Conservation (phyloP, 2,329 filamentous ascomycete genomes). For the Fusarium concolor region DNA sequence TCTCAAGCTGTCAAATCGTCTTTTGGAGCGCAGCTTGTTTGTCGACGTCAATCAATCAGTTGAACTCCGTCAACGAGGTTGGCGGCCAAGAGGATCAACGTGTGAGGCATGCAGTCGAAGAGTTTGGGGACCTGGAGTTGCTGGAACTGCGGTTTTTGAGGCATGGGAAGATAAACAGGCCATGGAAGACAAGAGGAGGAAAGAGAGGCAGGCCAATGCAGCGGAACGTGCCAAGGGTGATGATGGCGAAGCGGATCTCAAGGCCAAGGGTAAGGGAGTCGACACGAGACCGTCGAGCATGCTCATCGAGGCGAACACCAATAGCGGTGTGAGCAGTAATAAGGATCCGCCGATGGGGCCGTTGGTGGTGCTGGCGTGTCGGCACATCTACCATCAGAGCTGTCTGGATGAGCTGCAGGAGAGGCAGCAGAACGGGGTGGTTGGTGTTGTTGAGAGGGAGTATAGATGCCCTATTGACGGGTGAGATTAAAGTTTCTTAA, state of each 20-base stretch:
- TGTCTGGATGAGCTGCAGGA: conserved; percentile 75
- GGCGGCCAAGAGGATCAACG: conserved; percentile 86
- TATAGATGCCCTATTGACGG: conserved; percentile 70
- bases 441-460: conserved; percentile 60
- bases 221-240: conserved; percentile 55
- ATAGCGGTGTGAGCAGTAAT: conserved; percentile 15
- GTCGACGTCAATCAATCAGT: conserved; percentile 81
- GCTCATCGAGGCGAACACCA: conserved; percentile 49
- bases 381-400: conserved; percentile 76
- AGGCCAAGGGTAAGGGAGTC: conserved; percentile 59
- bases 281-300: conserved; percentile 57
- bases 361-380: conserved; percentile 75
- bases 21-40: conserved; percentile 91
- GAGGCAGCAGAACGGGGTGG: conserved; percentile 61
- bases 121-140: conserved; percentile 88
- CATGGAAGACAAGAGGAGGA: conserved; percentile 59
- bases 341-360: conserved; percentile 68
- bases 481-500: conserved; percentile 44
- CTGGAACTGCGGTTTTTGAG: conserved; percentile 78
- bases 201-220: conserved; percentile 55
- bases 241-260: conserved; percentile 49
- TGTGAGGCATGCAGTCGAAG: conserved; percentile 88
- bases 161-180: conserved; percentile 78
- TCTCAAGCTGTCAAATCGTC: conserved; percentile 82
- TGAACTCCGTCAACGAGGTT: conserved; percentile 82